phyloP scores from a whole-genome alignment of 192 early-diverging fungal species.

The Backusella tuberculispora region DNA sequence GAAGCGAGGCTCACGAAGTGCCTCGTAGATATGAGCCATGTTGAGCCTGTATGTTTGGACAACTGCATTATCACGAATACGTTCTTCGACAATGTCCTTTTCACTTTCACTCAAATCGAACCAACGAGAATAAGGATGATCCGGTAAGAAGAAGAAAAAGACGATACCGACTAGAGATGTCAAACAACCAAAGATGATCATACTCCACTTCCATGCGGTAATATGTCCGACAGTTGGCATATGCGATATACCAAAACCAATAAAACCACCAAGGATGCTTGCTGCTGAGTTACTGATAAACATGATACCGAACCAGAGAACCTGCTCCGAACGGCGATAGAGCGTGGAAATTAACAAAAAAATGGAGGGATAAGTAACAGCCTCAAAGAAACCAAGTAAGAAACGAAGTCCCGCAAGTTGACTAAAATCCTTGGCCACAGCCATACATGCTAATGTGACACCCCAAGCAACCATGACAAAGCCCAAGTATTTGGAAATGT shows the following conservation, averaged over 20 bases:
- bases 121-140: constrained; percentile 21
- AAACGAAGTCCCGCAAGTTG: constrained; percentile 31
- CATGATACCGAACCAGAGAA: constrained; percentile 20
- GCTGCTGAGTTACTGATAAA: constrained; percentile 22
- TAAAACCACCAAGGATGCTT: constrained; percentile 10
- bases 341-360: constrained; percentile 27
- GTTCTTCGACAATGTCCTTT: constrained; percentile 35
- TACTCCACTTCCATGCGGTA: constrained; percentile 30
- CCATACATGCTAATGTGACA: not conserved
- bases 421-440: constrained; percentile 23
- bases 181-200: constrained; percentile 31
- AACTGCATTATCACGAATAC: constrained; percentile 34
- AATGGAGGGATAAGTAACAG: constrained; percentile 26
- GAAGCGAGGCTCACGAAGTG: constrained; percentile 27
- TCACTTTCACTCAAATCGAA: constrained; percentile 26
- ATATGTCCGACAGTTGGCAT: constrained; percentile 13
- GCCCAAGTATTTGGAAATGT: constrained; percentile 24
- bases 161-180: constrained; percentile 25
- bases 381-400: constrained; percentile 36
- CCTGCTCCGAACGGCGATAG: constrained; percentile 34
- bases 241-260: constrained; percentile 30
- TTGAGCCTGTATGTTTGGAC: constrained; percentile 20
- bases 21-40: constrained; percentile 25
- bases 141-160: constrained; percentile 36
- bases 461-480: constrained; percentile 30